A percentile compares a stretch with the other conserved stretches of the same genome.
Evolutionary conservation across 495 filamentous ascomycete species (phyloP).

Genomic region (Aspergillus ellipticus): DNA sequence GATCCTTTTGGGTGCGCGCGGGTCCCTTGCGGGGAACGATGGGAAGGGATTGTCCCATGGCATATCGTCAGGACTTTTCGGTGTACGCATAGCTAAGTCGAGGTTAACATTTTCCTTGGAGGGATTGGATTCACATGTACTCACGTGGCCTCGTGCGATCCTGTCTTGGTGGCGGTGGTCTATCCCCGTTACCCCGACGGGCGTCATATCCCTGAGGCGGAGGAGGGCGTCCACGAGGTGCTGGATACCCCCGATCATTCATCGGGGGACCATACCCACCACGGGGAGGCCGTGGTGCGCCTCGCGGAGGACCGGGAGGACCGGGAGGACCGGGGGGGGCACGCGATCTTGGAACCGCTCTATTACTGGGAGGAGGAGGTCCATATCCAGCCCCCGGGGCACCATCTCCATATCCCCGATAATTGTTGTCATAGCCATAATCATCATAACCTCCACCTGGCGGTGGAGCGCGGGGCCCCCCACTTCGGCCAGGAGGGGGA

Average conservation of each 20-base stretch:
- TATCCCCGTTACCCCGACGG: constrained; percentile 25
- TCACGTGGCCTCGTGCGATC: constrained; percentile 34
- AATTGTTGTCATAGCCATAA: constrained; percentile 38
- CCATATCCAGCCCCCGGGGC: constrained; percentile 48
- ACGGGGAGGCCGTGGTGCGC: constrained; percentile 30
- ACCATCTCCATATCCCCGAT: constrained; percentile 38
- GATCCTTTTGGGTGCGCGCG: constrained; percentile 28
- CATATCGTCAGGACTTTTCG: constrained; percentile 44
- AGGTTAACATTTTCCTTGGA: constrained; percentile 5
- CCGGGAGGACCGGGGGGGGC: too few relatives aligned
- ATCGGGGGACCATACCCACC: constrained; percentile 25
- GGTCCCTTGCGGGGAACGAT: constrained; percentile 48
- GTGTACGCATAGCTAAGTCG: constrained; percentile 21
- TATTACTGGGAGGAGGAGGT: constrained; percentile 49
- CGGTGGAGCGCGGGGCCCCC: constrained; percentile 23
- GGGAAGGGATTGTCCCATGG: constrained; percentile 69
- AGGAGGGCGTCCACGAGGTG: constrained; percentile 38
- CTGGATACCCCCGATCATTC: constrained; percentile 50
- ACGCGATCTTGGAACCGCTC: constrained; percentile 45
- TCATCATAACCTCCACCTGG: constrained; percentile 50
- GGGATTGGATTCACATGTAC: constrained; percentile 11
- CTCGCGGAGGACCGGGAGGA: constrained; percentile 36
- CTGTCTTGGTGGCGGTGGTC: constrained; percentile 20
- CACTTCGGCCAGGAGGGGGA: constrained; percentile 22
- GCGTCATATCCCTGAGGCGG: constrained; percentile 24